These are phyloP conservation scores for Penicillium griseofulvum DNA, from an alignment of 2,329 filamentous ascomycete genomes.

Conservation along the genomic window DNA sequence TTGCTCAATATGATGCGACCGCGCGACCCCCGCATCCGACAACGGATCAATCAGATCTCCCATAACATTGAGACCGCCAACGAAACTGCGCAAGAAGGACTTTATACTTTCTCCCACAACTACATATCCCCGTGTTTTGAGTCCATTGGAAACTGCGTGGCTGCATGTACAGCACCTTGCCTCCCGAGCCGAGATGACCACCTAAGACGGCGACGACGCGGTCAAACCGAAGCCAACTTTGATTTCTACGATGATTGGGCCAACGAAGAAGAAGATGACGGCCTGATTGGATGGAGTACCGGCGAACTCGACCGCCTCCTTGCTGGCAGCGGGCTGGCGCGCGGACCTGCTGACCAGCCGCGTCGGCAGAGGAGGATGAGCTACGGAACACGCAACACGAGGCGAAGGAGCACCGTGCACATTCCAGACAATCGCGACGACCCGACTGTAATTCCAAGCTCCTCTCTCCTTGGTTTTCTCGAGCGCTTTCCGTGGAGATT, in stretches of 20 bases:
- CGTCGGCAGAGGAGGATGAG: conserved; percentile 79
- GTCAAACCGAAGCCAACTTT: conserved; percentile 75
- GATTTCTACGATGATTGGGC: conserved; percentile 99
- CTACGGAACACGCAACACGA: conserved; percentile 70
- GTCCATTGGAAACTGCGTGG: conserved; percentile 63
- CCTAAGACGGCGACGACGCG: conserved; percentile 65
- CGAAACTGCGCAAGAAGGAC: conserved; percentile 83
- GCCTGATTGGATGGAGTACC: conserved; percentile 71
- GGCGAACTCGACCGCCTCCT: conserved; percentile 84
- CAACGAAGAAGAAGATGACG: conserved; percentile 56
- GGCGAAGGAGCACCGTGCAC: conserved; percentile 56
- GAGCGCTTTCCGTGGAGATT: conserved; percentile 80
- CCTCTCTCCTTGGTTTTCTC: conserved; percentile 79
- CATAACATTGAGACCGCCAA: conserved; percentile 88
- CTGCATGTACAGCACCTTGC: conserved; percentile 67
- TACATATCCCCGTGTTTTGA: conserved; percentile 81
- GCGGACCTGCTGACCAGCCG: conserved; percentile 58
- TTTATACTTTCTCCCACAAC: conserved; percentile 83
- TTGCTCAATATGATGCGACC: conserved; percentile 55
- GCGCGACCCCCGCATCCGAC: conserved; percentile 80
- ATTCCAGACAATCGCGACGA: conserved; percentile 58
- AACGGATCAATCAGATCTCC: conserved; percentile 88
- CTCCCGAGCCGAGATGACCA: conserved; percentile 70
- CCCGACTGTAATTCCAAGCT: conserved; percentile 85
- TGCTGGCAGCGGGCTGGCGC: conserved; percentile 58